Conservation (phyloP, 108 stramenopile genomes). For the Cyclostephanos invisitatus region DNA sequence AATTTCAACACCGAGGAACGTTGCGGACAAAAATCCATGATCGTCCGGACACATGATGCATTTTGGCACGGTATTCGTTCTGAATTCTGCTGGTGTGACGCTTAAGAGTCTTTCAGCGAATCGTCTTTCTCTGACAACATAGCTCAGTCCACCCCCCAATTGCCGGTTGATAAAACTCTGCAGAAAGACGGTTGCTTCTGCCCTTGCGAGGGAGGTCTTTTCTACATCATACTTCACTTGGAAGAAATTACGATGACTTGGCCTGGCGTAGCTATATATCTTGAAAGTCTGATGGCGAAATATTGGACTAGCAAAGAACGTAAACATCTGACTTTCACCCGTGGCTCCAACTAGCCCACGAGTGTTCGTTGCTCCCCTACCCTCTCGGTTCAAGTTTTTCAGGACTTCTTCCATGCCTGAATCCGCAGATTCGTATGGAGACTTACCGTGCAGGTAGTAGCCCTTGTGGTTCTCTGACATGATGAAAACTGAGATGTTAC, state of each 20-base stretch:
- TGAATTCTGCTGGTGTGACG: constrained; percentile 47
- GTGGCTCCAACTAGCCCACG: constrained; percentile 60
- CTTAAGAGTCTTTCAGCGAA: constrained; percentile 38
- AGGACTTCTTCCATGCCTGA: constrained; percentile 65
- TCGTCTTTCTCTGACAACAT: constrained; percentile 34
- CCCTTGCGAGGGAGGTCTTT: constrained; percentile 18
- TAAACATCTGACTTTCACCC: constrained; percentile 46
- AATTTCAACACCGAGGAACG: constrained; percentile 67
- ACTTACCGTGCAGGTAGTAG: constrained; percentile 82
- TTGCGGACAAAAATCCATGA: constrained; percentile 47
- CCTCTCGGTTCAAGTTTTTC: constrained; percentile 69
- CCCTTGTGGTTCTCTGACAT: constrained; percentile 69
- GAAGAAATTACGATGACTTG: constrained; percentile 3
- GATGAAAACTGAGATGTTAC: constrained; percentile 72
- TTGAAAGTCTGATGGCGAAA: constrained; percentile 47
- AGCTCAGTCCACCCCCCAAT: constrained; percentile 21
- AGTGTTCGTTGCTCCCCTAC: constrained; percentile 53
- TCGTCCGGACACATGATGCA: constrained; percentile 71
- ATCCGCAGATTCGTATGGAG: constrained; percentile 76
- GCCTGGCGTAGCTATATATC: constrained; percentile 37
- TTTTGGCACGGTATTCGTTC: constrained; percentile 35
- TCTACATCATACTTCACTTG: constrained; percentile 6
- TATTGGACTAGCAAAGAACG: constrained; percentile 32
- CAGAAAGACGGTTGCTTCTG: constrained; percentile 23
- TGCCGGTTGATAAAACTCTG: constrained; percentile 38